Base-by-base conservation (phyloP, 208 protist genomes). In the Leishmania tarentolae region DNA sequence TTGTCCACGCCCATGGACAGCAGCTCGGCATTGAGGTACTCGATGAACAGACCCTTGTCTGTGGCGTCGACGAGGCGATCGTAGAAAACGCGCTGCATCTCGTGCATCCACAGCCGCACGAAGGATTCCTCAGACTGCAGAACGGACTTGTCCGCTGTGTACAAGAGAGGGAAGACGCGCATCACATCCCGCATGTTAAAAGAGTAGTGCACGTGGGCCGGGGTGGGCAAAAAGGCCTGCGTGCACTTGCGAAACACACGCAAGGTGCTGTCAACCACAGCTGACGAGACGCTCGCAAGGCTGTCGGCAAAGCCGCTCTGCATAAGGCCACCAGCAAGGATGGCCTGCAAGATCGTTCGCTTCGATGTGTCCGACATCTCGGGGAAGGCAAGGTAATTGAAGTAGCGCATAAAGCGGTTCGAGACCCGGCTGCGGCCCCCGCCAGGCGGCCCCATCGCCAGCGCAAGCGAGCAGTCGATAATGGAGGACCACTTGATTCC, bases 171-270 rank as follows among this genome's bases (percentile, higher is more conserved):
- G 72, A 99, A 98, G 70, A 99, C 97, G n/a, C 98, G 98, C 84
- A 98, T 96, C 13, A 99, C 87, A 87, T 99, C 99, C 28, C 99
- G 96, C 91, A 99, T 93, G 91, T 99, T 99, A 91, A 99, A 99
- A 11, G 98, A 98, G 88, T 99, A 99, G 85, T 99, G 99, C 52
- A 98, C 97, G 80, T 99, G 99, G 11, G 97, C 92, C 21, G 99
- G 99, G 7, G 98, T 99, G 37, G 99, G 99, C 31, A 99, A 82
- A 57, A 99, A 97, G 31, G 89, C 82, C 78, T 95, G 97, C 46
- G 83, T 81, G 84, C 98, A 97, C 53, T 90, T 90, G 57, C 95
- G 86, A 87, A 99, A 99, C 17, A 99, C 77, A 11, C 91, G 83
- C 61, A 99, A 88, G 24, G 98, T 99, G 28, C 93, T 91, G 31